These are phyloP conservation scores for Mollisia scopiformis DNA, from an alignment of 2,329 filamentous ascomycete genomes.

Conservation along the genomic window DNA sequence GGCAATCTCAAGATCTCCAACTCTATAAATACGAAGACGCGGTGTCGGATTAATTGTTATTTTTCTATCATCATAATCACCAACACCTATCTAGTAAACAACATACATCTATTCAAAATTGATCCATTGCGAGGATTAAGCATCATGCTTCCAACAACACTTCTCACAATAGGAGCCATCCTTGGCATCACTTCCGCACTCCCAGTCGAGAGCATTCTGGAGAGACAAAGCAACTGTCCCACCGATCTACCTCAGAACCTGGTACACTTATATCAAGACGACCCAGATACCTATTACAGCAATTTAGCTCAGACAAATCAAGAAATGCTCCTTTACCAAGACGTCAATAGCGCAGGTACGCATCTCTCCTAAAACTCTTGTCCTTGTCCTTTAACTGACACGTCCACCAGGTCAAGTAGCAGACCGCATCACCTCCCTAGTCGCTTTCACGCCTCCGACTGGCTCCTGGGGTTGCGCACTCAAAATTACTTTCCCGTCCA, in stretches of 20 bases:
- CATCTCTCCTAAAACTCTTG: not conserved
- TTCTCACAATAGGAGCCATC: not conserved
- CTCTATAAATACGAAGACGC: not conserved
- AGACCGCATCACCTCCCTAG: not conserved
- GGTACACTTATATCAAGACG: not conserved
- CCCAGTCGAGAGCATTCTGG: not conserved
- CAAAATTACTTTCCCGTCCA: not conserved
- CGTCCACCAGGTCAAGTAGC: not conserved
- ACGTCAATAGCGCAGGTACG: not conserved
- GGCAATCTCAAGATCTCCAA: not conserved
- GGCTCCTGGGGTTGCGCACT: not conserved
- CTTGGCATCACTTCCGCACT: not conserved
- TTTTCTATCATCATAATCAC: not conserved
- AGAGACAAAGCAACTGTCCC: not conserved
- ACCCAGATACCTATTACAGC: not conserved
- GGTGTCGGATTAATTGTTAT: not conserved
- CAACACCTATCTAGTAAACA: not conserved
- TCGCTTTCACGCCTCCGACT: not conserved
- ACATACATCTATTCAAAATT: not conserved
- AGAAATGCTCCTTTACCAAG: not conserved
- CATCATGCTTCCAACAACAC: slow-evolving; percentile 4
- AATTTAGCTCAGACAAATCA: not conserved
- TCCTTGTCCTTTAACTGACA: not conserved
- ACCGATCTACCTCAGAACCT: not conserved
- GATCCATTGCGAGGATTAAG: not conserved